Evolutionary conservation across 306 rosid species (phyloP).

Genomic region (Vigna mungo): DNA sequence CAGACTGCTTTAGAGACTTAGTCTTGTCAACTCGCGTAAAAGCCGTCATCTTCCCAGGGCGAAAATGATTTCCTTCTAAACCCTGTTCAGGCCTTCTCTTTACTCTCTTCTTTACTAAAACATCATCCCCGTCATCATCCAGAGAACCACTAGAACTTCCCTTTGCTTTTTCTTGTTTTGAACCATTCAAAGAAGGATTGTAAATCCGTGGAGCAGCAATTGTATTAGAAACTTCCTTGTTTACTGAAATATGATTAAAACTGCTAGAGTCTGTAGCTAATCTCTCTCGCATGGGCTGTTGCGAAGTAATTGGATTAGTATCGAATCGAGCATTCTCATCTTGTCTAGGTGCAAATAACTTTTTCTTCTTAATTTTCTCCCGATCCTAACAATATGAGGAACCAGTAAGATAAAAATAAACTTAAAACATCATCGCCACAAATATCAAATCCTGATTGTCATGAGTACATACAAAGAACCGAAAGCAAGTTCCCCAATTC

Average conservation of each 20-base stretch:
- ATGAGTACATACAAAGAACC: slow-evolving; percentile 11
- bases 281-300: slow-evolving; percentile 63
- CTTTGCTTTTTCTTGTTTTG: slow-evolving; percentile 75
- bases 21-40: slow-evolving; percentile 66
- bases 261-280: slow-evolving; percentile 62
- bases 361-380: slow-evolving; percentile 78
- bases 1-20: slow-evolving; percentile 63
- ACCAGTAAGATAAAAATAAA: slow-evolving; percentile 31
- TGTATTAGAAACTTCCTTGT: slow-evolving; percentile 59
- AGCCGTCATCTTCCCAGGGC: slow-evolving; percentile 56
- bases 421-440: slow-evolving; percentile 5
- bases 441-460: slow-evolving; percentile 32
- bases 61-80: slow-evolving; percentile 57
- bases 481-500: slow-evolving; percentile 3
- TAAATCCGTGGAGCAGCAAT: slow-evolving; percentile 51
- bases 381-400: slow-evolving; percentile 61
- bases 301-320: slow-evolving; percentile 52
- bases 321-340: slow-evolving; percentile 69
- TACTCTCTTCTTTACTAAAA: slow-evolving; percentile 57
- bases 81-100: slow-evolving; percentile 77
- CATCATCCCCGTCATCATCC: slow-evolving; percentile 65
- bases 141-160: slow-evolving; percentile 59
- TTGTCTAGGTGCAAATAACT: slow-evolving; percentile 56
- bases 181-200: slow-evolving; percentile 53
- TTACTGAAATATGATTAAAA: slow-evolving; percentile 50